Percentiles rank a stretch among this genome's conserved stretches.
These are phyloP conservation scores for Fusarium bactridioides DNA, from an alignment of 2,329 filamentous ascomycete genomes.

Conservation along the genomic window DNA sequence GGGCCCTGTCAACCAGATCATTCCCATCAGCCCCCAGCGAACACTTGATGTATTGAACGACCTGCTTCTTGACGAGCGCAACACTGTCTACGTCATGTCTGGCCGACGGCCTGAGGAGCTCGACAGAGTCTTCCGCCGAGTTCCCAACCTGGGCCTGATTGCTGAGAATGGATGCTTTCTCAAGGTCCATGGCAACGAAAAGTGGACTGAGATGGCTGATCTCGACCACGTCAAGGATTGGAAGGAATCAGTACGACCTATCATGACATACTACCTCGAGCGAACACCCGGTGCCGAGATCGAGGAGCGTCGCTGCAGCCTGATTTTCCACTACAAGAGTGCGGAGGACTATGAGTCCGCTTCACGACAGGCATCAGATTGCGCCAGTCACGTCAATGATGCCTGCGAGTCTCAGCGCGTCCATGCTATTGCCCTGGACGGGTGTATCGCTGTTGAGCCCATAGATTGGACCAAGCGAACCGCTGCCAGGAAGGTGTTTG, in stretches of 20 bases:
- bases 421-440: conserved; percentile 81
- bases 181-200: conserved; percentile 70
- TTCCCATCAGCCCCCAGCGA: conserved; percentile 83
- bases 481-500: conserved; percentile 78
- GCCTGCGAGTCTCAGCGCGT: conserved; percentile 85
- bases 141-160: conserved; percentile 86
- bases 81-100: conserved; percentile 94
- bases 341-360: conserved; percentile 80
- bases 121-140: conserved; percentile 82
- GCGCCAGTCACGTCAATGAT: conserved; percentile 94
- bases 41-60: conserved; percentile 86
- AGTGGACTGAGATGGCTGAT: conserved; percentile 83
- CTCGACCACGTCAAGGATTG: conserved; percentile 73
- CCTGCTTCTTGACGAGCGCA: conserved; percentile 78
- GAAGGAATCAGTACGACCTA: conserved; percentile 84
- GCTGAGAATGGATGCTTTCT: conserved; percentile 96
- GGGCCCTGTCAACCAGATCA: conserved; percentile 83
- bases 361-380: conserved; percentile 83
- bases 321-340: conserved; percentile 89
- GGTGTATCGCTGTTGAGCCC: conserved; percentile 84
- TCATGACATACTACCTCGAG: conserved; percentile 89
- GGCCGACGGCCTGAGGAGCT: conserved; percentile 87
- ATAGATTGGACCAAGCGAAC: conserved; percentile 88
- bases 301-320: conserved; percentile 89
- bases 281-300: conserved; percentile 88